Conservation (phyloP, 2,329 filamentous ascomycete species). For the Mycosphaerella sp. region DNA sequence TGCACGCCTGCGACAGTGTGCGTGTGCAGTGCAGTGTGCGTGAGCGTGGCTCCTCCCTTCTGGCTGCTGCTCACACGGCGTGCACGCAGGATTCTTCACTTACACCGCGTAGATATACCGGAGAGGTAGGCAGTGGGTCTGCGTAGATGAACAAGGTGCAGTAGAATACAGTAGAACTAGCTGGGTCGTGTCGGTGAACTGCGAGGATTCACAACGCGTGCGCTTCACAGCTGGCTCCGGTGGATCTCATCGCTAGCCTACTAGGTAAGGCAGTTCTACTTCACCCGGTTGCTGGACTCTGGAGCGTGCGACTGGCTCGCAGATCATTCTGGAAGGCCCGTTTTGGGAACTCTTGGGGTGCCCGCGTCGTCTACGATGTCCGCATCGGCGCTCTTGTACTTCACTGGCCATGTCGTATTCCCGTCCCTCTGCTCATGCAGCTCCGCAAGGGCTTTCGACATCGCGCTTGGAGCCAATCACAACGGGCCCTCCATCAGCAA, state of each 20-base stretch:
- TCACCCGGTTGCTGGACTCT: slow-evolving; percentile 7
- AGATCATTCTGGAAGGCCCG: slow-evolving; percentile 5
- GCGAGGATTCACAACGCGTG: too few species aligned
- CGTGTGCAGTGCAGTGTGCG: too few species aligned
- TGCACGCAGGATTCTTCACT: neutral
- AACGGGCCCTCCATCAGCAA: neutral
- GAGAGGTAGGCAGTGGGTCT: too few species aligned
- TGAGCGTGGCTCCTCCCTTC: neutral
- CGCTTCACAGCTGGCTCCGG: too few species aligned
- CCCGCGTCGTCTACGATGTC: neutral
- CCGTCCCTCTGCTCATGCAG: slow-evolving; percentile 11
- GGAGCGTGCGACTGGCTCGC: slow-evolving; percentile 9
- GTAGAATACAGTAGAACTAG: too few species aligned
- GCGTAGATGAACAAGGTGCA: too few species aligned
- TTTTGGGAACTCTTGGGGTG: neutral
- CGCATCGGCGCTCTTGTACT: neutral
- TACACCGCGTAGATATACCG: too few species aligned
- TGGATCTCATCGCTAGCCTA: too few species aligned
- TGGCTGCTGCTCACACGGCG: slow-evolving; percentile 1
- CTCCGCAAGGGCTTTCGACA: slow-evolving; percentile 13
- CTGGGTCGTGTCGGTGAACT: neutral
- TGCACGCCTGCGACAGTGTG: neutral
- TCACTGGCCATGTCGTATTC: slow-evolving; percentile 3
- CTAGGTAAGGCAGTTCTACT: too few species aligned
- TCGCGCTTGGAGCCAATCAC: slow-evolving; percentile 9